phyloP scores from a whole-genome alignment of 2,329 filamentous ascomycete species.

The Coniochaeta ligniaria region DNA sequence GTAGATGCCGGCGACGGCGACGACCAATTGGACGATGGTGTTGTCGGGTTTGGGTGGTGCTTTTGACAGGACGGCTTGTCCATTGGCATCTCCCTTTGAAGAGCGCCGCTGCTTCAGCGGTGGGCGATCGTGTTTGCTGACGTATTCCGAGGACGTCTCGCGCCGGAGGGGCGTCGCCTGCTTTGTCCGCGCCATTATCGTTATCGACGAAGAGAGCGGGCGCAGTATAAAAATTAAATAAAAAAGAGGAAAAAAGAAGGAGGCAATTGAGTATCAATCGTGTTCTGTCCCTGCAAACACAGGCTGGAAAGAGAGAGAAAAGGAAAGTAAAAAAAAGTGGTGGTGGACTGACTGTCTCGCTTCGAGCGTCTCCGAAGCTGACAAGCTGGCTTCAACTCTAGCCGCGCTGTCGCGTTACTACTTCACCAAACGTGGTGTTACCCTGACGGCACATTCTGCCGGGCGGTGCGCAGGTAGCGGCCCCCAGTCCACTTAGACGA shows the following conservation, averaged over 20 bases:
- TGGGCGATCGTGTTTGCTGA: slow-evolving; percentile 36
- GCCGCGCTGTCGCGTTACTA: not conserved
- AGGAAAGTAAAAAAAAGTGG: not conserved
- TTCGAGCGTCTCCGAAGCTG: slow-evolving; percentile 6
- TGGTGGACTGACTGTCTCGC: not conserved
- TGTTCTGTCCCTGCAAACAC: no score
- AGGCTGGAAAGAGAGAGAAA: not conserved
- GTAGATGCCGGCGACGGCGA: slow-evolving; percentile 94
- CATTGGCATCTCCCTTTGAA: slow-evolving; percentile 18
- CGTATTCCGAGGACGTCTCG: slow-evolving; percentile 60
- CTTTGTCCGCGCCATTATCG: slow-evolving; percentile 63
- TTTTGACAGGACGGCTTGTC: slow-evolving; percentile 1
- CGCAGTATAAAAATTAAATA: not conserved
- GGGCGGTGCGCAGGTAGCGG: not conserved
- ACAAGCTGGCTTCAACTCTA: slow-evolving; percentile 17
- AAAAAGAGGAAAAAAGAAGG: no score
- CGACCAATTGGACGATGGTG: slow-evolving; percentile 66
- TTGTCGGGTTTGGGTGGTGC: slow-evolving; percentile 29
- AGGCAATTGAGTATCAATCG: no score
- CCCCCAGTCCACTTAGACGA: not conserved
- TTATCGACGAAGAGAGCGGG: not conserved
- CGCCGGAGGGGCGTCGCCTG: slow-evolving; percentile 58
- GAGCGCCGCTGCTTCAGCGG: slow-evolving; percentile 9
- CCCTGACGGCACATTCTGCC: not conserved
- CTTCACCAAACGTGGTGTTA: not conserved